Evolutionary conservation across 2,329 filamentous ascomycete species (phyloP).

Genomic region (Penicillium glabrum): DNA sequence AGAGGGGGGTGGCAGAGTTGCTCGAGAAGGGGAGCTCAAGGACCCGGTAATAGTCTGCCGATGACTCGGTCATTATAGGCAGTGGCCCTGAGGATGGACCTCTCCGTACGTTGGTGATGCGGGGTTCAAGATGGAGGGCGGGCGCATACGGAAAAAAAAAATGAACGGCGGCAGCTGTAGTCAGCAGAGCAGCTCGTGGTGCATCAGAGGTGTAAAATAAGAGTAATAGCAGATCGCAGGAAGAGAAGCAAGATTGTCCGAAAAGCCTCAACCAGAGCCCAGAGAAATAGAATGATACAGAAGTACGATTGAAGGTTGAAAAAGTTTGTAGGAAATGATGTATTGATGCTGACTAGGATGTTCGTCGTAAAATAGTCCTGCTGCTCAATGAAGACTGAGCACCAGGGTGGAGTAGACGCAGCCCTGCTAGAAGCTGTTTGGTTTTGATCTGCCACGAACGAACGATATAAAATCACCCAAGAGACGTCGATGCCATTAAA

Average conservation of each 20-base stretch:
- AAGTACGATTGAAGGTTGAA: neutral
- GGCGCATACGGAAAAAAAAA: neutral
- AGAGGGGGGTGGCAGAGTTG: slow-evolving; percentile 21
- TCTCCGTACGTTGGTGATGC: neutral
- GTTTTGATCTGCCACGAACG: slow-evolving; percentile 50
- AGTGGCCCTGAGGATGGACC: neutral
- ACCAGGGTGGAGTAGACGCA: slow-evolving; percentile 53
- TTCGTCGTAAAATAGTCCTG: slow-evolving; percentile 50
- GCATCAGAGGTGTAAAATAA: neutral
- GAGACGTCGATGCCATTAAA: slow-evolving; percentile 35
- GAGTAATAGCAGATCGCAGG: neutral
- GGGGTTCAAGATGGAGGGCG: neutral
- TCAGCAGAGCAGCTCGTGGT: neutral
- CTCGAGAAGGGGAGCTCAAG: slow-evolving; percentile 37
- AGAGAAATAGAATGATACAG: neutral
- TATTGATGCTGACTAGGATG: slow-evolving; percentile 26
- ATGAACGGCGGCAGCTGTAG: neutral
- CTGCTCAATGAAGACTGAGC: slow-evolving; percentile 38
- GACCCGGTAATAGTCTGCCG: slow-evolving; percentile 39
- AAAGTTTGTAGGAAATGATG: neutral
- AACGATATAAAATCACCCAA: slow-evolving; percentile 40
- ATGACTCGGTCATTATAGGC: slow-evolving; percentile 16
- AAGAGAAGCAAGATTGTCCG: neutral
- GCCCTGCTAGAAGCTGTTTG: slow-evolving; percentile 51
- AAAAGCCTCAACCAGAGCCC: neutral